Conservation (phyloP, 2,329 filamentous ascomycete species). For the Xylaria sp. region DNA sequence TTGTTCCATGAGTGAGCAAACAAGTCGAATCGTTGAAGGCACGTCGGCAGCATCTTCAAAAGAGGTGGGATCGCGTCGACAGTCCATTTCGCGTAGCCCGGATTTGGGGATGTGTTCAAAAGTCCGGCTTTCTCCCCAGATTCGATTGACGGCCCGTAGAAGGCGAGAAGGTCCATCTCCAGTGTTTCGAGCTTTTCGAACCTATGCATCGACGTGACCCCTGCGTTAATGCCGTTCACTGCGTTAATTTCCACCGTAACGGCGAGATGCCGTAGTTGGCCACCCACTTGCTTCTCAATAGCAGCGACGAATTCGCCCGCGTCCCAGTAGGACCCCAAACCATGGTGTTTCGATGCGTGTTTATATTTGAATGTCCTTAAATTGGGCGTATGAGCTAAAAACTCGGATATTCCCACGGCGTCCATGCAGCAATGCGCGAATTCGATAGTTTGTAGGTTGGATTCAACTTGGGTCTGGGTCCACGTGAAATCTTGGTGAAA, state of each 20-base stretch:
- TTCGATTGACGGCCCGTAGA: slow-evolving; percentile 25
- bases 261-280: slow-evolving; percentile 32
- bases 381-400: slow-evolving; percentile 34
- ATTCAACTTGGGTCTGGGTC: slow-evolving; percentile 22
- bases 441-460: slow-evolving; percentile 27
- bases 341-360: slow-evolving; percentile 22
- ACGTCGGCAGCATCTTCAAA: slow-evolving; percentile 21
- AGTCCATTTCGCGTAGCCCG: slow-evolving; percentile 12
- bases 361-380: slow-evolving; percentile 27
- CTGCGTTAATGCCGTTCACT: slow-evolving; percentile 14
- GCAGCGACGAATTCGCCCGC: slow-evolving; percentile 33
- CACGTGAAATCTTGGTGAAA: slow-evolving; percentile 23
- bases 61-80: slow-evolving; percentile 19
- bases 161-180: slow-evolving; percentile 22
- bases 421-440: slow-evolving; percentile 28
- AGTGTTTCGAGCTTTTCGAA: slow-evolving; percentile 28
- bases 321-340: slow-evolving; percentile 31
- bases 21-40: slow-evolving; percentile 18
- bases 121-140: slow-evolving; percentile 27
- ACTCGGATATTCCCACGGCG: slow-evolving; percentile 14
- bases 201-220: slow-evolving; percentile 25
- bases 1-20: slow-evolving; percentile 13
- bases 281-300: slow-evolving; percentile 33
- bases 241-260: slow-evolving; percentile 22
- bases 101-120: neutral